Base-by-base conservation (phyloP, 805 yeast genomes). In the Lachancea lanzarotensis region DNA sequence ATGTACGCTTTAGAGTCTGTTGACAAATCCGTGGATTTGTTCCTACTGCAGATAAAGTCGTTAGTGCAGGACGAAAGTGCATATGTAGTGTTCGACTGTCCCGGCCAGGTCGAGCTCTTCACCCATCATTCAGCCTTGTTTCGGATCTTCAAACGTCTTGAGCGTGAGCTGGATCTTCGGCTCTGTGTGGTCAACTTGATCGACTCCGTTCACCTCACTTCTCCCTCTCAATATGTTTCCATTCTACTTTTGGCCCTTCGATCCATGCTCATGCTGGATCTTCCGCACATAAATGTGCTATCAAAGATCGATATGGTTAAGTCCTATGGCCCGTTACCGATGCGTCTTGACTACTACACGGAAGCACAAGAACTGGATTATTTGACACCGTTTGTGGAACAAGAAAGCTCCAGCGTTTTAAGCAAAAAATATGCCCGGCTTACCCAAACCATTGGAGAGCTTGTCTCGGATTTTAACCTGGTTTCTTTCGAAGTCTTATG, bases 31-130 rank as follows among this genome's bases (percentile, higher is more conserved):
- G 66, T 82, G 40, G 84, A 82, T 22, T 69, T 72, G 38, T 77
- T 88, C 54, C 58, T 83, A 3, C 67, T 69, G 9, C 78, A 75
- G 57, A 69, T 91, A 27, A 70, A 73, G 46, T 68, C 72, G 27
- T 67, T 89, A 11, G 76, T 84, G 4, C 60, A 69, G 31, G 72
- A 75, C 34, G 81, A 79, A 45, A 70, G 70, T 18, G 78, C 81
- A 33, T 88, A 88, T 52, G 62, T 88, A 11, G 69, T 88, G 3
- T 85, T 88, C 66, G 96, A 88, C 63, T 86, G 95, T 58, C 96
- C 97, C 1, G 98, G 98, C 1, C 98, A 93, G 62, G 93, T 89
- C 1, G 99, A 93, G 62, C 73, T 93, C 13, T 93, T 86, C 66
- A 93, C 99, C 2, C 95, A 86, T 58, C 95, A 87, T 56, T 75